Evolutionary conservation across 2,329 filamentous ascomycete genomes (phyloP), one percentile per base, ranked within the genome.

Genomic region (Trichophaea hybrida): DNA sequence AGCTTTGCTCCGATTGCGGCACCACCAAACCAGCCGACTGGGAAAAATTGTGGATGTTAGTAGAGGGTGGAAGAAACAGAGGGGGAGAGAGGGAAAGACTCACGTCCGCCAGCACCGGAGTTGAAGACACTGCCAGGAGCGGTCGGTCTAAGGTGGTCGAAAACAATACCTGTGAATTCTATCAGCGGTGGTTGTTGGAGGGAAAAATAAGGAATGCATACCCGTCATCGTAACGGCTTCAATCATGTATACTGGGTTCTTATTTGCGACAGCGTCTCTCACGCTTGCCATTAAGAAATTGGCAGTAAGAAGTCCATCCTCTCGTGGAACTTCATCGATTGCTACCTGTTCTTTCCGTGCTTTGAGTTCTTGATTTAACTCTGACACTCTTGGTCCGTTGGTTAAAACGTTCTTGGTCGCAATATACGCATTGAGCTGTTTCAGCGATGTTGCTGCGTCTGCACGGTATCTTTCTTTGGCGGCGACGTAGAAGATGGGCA

Each of bases 151-250:
- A 93, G 73, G 64, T 89, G 85, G 65, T 93, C 85, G 32, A 80
- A 77, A 0, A 89, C 81, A 33, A 61, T 58, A n/a, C 62, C 64
- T 24, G 24, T 24, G 24, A 1, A 24, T 24, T 24, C n/a, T 24
- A 3, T 24, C 24, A 24, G 24, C 24, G 24, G 24, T 24, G 24
- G 24, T 24, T 24, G 24, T 3, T 24, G 24, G 24, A 24, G 24
- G 24, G 24, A 24, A 24, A 24, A 24, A 24, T 24, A 24, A 24
- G 24, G 24, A 24, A 24, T 24, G 24, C 24, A 24, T 24, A 24
- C n/a, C 71, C 0, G 83, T 82, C 60, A 86, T 81, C 0, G 87
- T 93, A 0, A 93, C 87, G 0, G 87, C 82, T 72, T 93, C 87
- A 48, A 93, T 75, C 2, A 82, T 83, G 74, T 80, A 53, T 24